Percentiles rank a stretch among this genome's conserved stretches.
phyloP scores from a whole-genome alignment of 1,284 basidiomycete species.

The Cerioporus squamosus region DNA sequence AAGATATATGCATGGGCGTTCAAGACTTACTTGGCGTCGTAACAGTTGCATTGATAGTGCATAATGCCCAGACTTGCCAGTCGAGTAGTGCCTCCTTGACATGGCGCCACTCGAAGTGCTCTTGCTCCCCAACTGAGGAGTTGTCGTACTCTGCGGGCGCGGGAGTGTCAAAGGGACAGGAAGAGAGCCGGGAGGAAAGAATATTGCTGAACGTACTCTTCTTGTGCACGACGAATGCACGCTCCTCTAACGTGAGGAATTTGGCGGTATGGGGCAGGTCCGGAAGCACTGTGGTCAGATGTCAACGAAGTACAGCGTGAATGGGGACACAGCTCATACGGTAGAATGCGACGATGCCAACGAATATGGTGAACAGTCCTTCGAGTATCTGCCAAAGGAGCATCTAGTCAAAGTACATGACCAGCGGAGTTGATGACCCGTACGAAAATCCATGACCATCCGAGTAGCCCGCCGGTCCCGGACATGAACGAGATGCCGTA shows the following conservation, averaged over 20 bases:
- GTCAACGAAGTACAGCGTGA: no score
- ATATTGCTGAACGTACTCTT: constrained; percentile 48
- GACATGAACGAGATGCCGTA: constrained; percentile 47
- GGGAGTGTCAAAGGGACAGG: neutral
- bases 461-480: constrained; percentile 39
- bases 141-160: constrained; percentile 56
- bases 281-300: constrained; percentile 44
- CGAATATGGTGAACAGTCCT: constrained; percentile 55
- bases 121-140: constrained; percentile 68
- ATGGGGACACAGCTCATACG: constrained; percentile 38
- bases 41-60: constrained; percentile 63
- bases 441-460: constrained; percentile 53
- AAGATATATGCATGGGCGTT: neutral
- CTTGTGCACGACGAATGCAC: constrained; percentile 57
- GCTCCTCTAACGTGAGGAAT: constrained; percentile 63
- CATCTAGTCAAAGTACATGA: neutral
- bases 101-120: constrained; percentile 58
- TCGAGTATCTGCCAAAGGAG: constrained; percentile 50
- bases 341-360: constrained; percentile 51
- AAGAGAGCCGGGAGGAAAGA: no score
- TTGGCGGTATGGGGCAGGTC: constrained; percentile 60
- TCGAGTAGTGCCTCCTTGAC: constrained; percentile 58
- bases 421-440: constrained; percentile 14
- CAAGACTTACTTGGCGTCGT: constrained; percentile 52
- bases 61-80: constrained; percentile 70